These are phyloP conservation scores for Bryoerythrophyllum caledonicum DNA, from an alignment of 225 moss, liverwort and hornwort genomes.

Conservation along the genomic window DNA sequence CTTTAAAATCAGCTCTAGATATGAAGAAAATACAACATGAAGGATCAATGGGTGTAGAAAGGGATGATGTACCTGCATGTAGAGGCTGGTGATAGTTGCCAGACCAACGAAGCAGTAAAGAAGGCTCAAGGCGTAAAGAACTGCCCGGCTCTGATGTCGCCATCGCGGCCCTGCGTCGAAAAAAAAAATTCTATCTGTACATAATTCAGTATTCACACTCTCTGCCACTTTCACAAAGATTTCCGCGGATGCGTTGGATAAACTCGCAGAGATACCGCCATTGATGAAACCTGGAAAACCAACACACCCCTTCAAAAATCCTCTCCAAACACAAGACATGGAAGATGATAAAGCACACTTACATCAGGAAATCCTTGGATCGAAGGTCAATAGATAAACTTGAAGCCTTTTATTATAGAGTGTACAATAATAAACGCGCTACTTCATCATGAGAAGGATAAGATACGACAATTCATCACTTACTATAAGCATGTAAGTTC, in stretches of 20 bases:
- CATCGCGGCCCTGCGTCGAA: constrained; percentile 68
- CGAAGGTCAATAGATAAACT: too few relatives aligned
- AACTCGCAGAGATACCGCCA: constrained; percentile 26
- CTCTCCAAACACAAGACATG: neutral
- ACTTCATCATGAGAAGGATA: too few relatives aligned
- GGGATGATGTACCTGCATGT: constrained; percentile 50
- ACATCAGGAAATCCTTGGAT: neutral
- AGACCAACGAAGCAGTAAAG: constrained; percentile 85
- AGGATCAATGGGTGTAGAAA: neutral
- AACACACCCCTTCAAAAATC: neutral
- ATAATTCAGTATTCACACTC: constrained; percentile 52
- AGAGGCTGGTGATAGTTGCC: constrained; percentile 74
- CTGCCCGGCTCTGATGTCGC: constrained; percentile 63
- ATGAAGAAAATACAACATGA: neutral
- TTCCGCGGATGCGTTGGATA: constrained; percentile 10
- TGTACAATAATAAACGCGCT: too few relatives aligned
- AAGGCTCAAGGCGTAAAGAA: constrained; percentile 66
- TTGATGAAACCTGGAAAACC: constrained; percentile 40
- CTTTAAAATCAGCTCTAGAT: too few relatives aligned
- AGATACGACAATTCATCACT: too few relatives aligned
- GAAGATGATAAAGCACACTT: neutral
- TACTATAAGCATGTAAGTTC: too few relatives aligned
- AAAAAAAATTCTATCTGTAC: constrained; percentile 51
- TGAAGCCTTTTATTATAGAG: too few relatives aligned
- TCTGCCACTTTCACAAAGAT: constrained; percentile 30